phyloP scores from a whole-genome alignment of 305 asterid genomes.

The Ajuga reptans region DNA sequence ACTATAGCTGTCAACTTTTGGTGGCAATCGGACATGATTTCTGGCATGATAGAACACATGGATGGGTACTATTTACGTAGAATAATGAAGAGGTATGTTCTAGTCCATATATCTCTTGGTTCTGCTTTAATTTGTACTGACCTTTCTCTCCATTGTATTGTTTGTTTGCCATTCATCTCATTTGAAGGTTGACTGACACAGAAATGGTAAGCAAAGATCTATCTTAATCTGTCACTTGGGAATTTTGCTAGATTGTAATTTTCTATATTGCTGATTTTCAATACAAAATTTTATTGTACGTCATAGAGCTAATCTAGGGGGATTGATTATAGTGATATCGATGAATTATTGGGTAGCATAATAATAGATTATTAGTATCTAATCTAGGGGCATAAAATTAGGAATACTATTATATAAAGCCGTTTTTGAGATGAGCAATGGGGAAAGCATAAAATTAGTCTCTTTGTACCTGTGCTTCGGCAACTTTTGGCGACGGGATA shows the following conservation, averaged over 20 bases:
- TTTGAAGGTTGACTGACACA: constrained; percentile 67
- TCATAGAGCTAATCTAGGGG: too few species aligned
- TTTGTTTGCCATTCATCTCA: constrained; percentile 20
- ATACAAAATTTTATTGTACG: too few species aligned
- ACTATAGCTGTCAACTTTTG: constrained; percentile 90
- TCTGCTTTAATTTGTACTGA: constrained; percentile 25
- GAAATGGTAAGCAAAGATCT: constrained; percentile 61
- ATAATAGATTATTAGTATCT: too few species aligned
- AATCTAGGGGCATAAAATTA: too few species aligned
- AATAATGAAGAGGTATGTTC: constrained; percentile 61
- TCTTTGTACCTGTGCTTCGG: too few species aligned
- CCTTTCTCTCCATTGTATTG: constrained; percentile 24
- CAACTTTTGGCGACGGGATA: too few species aligned
- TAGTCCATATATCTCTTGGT: constrained; percentile 8
- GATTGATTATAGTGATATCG: too few species aligned
- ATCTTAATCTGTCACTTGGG: constrained; percentile 18
- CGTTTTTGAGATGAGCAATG: too few species aligned
- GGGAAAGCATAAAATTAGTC: too few species aligned
- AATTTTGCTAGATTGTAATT: constrained; percentile 11
- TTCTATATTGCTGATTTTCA: constrained; percentile 1
- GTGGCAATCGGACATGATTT: constrained; percentile 78
- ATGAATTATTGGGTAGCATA: too few species aligned
- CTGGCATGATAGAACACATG: constrained; percentile 79
- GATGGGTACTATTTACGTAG: constrained; percentile 91
- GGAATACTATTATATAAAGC: too few species aligned